Evolutionary conservation across 768 basidiomycete species (phyloP), one percentile per base, ranked within the genome.

Genomic region (Suillus sp.): DNA sequence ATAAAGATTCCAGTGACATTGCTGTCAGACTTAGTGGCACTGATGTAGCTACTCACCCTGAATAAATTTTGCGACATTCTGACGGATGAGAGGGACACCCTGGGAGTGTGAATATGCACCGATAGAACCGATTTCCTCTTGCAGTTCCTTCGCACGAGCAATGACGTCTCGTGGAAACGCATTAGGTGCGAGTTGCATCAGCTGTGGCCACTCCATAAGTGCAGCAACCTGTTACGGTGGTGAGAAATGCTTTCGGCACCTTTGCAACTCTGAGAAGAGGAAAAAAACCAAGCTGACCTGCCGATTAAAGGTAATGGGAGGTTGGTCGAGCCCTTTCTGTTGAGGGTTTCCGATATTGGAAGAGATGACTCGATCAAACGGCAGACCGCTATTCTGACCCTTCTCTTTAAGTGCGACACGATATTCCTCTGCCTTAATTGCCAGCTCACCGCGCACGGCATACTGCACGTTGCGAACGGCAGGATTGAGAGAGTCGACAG

Each of bases 301-400:
- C 61, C 96, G 83, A 64, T 87, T 84, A 74, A 93, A 99, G 5
- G 96, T 97, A 65, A 99, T 86, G 2, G 96, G 93, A 6, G 89
- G 85, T 74, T 99, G 96, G 77, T 98, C 89, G 60, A 99, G 83
- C 0, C 95, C 95, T 69, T 88, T 90, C 78, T 98, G 96, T 78
- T 99, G 96, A 0, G 97, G 96, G 72, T 99, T 99, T 11, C 96
- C 96, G 64, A 99, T 99, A 79, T 99, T 99, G 65, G 94, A 93
- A 34, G 87, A 91, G 75, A 97, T 96, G 76, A 99, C 83, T 69
- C 86, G 85, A 74, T 87, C 84, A 77, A 99, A 99, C 18, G 95
- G 94, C 18, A 98, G 83, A 22, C 79, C 80, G 66, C 84, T 78
- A 62, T 80, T 16, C 2, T 37, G 45, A 18, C 70, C 72, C 27